A percentile compares a stretch with the other conserved stretches of the same genome.
These are phyloP conservation scores for Pyrenopolyporus hunteri DNA, from an alignment of 495 filamentous ascomycete genomes.

Conservation along the genomic window DNA sequence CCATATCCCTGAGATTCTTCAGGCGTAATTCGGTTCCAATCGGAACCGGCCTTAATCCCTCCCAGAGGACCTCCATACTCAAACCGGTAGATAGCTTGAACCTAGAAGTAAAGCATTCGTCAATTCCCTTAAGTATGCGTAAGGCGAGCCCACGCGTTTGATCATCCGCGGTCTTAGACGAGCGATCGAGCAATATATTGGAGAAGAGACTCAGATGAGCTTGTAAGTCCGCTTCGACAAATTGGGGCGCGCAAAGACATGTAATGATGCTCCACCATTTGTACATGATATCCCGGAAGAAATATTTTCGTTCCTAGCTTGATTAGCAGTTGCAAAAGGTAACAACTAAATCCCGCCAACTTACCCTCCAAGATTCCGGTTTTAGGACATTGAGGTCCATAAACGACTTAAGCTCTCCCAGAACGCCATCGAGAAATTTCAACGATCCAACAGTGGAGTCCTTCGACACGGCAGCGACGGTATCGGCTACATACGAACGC, in stretches of 20 bases:
- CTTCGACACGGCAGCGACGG: constrained; percentile 64
- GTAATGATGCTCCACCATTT: constrained; percentile 65
- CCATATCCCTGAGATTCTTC: constrained; percentile 63
- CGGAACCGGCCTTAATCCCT: constrained; percentile 65
- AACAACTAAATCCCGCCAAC: no score
- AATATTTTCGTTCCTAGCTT: constrained; percentile 31
- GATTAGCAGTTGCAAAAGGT: constrained; percentile 19
- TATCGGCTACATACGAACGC: constrained; percentile 64
- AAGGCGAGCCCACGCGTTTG: constrained; percentile 41
- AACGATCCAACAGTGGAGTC: constrained; percentile 64
- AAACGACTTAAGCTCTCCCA: constrained; percentile 45
- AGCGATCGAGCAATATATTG: constrained; percentile 37
- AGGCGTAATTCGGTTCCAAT: constrained; percentile 53
- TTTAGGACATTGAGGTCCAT: constrained; percentile 36
- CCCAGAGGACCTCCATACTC: constrained; percentile 87
- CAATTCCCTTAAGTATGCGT: constrained; percentile 39
- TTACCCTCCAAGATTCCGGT: constrained; percentile 41
- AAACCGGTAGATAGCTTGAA: constrained; percentile 74
- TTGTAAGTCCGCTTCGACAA: constrained; percentile 62
- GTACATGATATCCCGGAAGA: constrained; percentile 49
- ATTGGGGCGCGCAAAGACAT: constrained; percentile 47
- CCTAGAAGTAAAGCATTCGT: constrained; percentile 52
- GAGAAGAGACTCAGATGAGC: constrained; percentile 54
- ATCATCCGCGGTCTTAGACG: constrained; percentile 26
- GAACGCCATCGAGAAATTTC: constrained; percentile 46